Evolutionary conservation across 495 filamentous ascomycete species (phyloP).

Genomic region (Pseudoneurospora amorphoporcata): DNA sequence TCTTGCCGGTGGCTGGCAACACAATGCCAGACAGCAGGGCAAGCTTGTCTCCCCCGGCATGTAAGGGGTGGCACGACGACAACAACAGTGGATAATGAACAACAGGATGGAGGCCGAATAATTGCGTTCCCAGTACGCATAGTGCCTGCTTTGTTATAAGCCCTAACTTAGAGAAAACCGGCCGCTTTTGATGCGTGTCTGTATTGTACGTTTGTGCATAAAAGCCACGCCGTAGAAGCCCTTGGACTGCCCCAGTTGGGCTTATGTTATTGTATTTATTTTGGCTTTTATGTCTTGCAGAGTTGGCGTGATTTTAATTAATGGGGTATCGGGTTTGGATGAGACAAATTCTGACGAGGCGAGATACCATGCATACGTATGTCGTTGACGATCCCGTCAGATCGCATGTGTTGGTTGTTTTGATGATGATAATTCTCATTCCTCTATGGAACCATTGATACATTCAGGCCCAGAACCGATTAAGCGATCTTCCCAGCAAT

Average conservation of each 20-base stretch:
- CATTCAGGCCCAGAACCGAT: background rate
- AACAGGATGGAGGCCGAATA: background rate
- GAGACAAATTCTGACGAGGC: background rate
- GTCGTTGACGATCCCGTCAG: background rate
- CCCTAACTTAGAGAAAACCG: background rate
- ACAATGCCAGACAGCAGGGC: constrained; percentile 63
- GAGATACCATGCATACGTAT: background rate
- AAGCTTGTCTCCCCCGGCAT: constrained; percentile 82
- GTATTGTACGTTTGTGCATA: constrained; percentile 3
- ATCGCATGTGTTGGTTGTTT: background rate
- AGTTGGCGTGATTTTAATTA: background rate
- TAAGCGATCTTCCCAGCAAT: background rate
- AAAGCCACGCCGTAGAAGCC: background rate
- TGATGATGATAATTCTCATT: background rate
- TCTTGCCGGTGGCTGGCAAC: constrained; percentile 81
- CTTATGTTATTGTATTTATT: constrained; percentile 3
- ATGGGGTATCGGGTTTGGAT: background rate
- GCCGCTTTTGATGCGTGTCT: background rate
- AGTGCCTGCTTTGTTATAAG: background rate
- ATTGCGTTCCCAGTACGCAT: background rate
- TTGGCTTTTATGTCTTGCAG: background rate
- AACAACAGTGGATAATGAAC: background rate
- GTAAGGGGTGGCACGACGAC: constrained; percentile 26
- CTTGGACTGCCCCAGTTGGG: background rate
- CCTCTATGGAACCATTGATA: background rate